Evolutionary conservation across 2,329 filamentous ascomycete genomes (phyloP), one percentile per base, ranked within the genome.

Genomic region (Paraphoma chrysanthemicola): DNA sequence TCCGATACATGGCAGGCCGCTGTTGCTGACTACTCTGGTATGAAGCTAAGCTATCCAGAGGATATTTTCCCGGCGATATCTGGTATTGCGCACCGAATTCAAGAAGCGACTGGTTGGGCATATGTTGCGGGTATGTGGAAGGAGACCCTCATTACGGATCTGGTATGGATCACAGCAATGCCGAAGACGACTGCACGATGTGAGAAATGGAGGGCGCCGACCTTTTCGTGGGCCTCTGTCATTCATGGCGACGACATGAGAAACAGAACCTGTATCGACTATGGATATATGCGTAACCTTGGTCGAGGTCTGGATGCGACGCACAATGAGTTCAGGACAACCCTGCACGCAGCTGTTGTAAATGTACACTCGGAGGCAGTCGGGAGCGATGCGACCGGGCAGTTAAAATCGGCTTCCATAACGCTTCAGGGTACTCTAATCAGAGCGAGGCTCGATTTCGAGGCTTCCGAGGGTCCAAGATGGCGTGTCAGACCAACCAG

Each of bases 141-240:
- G 16, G 38, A 50, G 16, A 48, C 9, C 17, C 28, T 63, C 10
- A 36, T 59, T 7, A 17, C 31, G 5, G 53, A 59, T 36, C 47
- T 52, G 14, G 17, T 51, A 1, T 60, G 60, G 60, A 45, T 16
- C 14, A 46, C 50, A 4, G 30, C 33, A 6, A 14, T 23, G 12
- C 39, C 47, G n/a, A 1, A 46, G 2, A 12, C 17, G 16, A 18
- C 33, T 6, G 7, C 23, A 5, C 31, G 52, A 36, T 50, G 52
- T 18, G 47, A 18, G 12, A 4, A 6, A 4, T 62, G 56, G 49
- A 51, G 52, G 4, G 60, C 54, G 29, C 60, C 60, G 16, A 59
- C 57, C 2, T 63, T 51, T 11, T 63, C 60, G 6, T 63, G 60
- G 60, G 55, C 55, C 3, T 58, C 54, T 14, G 23, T 60, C 11